These are phyloP conservation scores for Fusarium musae DNA, from an alignment of 2,329 filamentous ascomycete species.

Conservation along the genomic window DNA sequence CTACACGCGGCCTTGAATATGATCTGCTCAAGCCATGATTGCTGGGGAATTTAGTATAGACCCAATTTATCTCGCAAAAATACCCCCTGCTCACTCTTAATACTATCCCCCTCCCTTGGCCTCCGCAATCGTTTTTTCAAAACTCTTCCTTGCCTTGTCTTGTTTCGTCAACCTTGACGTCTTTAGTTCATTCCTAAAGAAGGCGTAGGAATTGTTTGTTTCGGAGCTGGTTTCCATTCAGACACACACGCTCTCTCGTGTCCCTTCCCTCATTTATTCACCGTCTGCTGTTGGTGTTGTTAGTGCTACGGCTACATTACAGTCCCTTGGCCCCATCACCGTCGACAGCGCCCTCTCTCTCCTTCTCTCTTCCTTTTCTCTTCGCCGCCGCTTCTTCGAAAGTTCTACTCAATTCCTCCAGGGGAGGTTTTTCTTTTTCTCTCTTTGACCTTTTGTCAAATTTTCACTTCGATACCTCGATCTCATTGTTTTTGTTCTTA, in stretches of 20 bases:
- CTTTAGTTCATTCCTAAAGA: conserved; percentile 36
- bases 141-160: conserved; percentile 26
- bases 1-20: conserved; percentile 23
- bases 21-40: conserved; percentile 32
- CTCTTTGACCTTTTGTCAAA: background rate
- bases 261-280: conserved; percentile 1
- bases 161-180: conserved; percentile 18
- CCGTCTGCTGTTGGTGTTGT: background rate
- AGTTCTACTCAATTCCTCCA: conserved; percentile 28
- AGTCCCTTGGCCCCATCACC: conserved; percentile 16
- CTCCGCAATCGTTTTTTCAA: conserved; percentile 19
- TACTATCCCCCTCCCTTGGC: conserved; percentile 14
- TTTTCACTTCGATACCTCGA: conserved; percentile 13
- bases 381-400: conserved; percentile 8
- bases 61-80: conserved; percentile 14
- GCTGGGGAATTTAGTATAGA: conserved; percentile 34
- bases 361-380: conserved; percentile 13
- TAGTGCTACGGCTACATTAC: conserved; percentile 25
- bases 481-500: conserved; percentile 8
- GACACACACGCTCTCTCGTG: background rate
- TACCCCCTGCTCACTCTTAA: conserved; percentile 20
- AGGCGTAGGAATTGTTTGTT: conserved; percentile 38
- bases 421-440: conserved; percentile 14
- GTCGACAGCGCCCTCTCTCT: background rate
- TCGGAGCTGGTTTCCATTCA: conserved; percentile 35